A percentile compares a stretch with the other conserved stretches of the same genome.
These are phyloP conservation scores for Rosa persica DNA, from an alignment of 306 rosid genomes.

Conservation along the genomic window DNA sequence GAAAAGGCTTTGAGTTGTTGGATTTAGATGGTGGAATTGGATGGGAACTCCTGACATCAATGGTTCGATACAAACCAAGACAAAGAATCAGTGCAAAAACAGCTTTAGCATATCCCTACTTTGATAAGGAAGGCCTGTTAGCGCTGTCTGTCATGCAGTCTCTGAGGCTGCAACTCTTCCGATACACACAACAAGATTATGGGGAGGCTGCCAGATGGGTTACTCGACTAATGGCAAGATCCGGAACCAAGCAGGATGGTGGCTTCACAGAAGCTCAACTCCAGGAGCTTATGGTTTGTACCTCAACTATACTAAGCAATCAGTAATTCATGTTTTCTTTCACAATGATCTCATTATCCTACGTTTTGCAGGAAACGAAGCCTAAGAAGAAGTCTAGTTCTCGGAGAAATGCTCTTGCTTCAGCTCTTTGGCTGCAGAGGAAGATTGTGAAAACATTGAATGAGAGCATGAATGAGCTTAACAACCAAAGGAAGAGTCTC, in stretches of 20 bases:
- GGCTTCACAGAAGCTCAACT: constrained; percentile 98
- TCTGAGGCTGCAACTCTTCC: constrained; percentile 65
- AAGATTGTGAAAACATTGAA: constrained; percentile 71
- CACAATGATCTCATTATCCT: neutral
- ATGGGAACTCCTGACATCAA: constrained; percentile 90
- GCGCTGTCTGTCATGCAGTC: constrained; percentile 82
- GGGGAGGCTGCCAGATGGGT: constrained; percentile 88
- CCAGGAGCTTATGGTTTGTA: constrained; percentile 65
- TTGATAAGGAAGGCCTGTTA: constrained; percentile 74
- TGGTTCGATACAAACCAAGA: constrained; percentile 84
- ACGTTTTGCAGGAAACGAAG: constrained; percentile 48
- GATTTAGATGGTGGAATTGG: constrained; percentile 91
- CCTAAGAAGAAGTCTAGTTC: constrained; percentile 70
- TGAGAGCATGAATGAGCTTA: constrained; percentile 88
- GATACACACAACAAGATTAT: constrained; percentile 86
- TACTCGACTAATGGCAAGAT: constrained; percentile 78
- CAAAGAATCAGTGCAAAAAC: constrained; percentile 89
- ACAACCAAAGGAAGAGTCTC: constrained; percentile 58
- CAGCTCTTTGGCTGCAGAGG: constrained; percentile 72
- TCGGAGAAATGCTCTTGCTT: constrained; percentile 77
- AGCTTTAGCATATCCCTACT: constrained; percentile 88
- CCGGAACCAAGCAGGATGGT: constrained; percentile 81
- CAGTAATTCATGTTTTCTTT: neutral
- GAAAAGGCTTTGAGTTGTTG: constrained; percentile 84
- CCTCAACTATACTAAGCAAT: constrained; percentile 14